Base-by-base conservation (phyloP, 495 filamentous ascomycete species). In the Xylaria venustula region DNA sequence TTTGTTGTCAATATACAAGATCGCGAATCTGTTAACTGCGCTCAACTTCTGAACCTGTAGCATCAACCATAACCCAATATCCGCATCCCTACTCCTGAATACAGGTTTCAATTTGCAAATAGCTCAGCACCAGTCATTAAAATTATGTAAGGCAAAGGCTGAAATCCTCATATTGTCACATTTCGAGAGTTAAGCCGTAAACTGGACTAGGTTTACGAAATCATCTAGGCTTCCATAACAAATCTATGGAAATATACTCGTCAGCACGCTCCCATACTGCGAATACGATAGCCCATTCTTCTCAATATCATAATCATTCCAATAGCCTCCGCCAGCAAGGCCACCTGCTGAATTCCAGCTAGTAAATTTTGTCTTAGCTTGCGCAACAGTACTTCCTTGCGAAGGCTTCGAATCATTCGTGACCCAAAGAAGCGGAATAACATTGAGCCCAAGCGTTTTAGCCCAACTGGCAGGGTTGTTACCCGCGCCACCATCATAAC, bases 251-350 rank as follows among this genome's bases (percentile, higher is more conserved):
- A 79, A 79, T 0, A 73, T 26, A 26, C 52, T 74, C 26, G 22
- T 57, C 53, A 79, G 57, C 6, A 75, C 73, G 6, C 62, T 37
- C 7, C 71, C 74, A 56, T 77, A 77, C 1, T 65, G 71, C n/a
- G 59, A 60, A 37, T 79, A 77, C 28, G 74, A 76, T 41, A 73
- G 49, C 12, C 59, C 53, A 68, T 77, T 78, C 67, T 77, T 77
- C 64, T 78, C 77, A 40, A 79, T 78, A 50, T 79, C 77, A 45
- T 70, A 77, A 52, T 79, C 74, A 52, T 79, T 79, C 75, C 75
- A 79, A 54, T 74, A 77, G 1, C 77, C 77, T 1, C 74, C 77
- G 0, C 76, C 77, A 2, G 67, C 74, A 22, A 79, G 56, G 2
- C 66, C 56, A 7, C 64, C 62, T 28, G 60, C 41, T 22, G 50